Base-by-base conservation (phyloP, 2,329 filamentous ascomycete genomes). In the Xylaria sp. region DNA sequence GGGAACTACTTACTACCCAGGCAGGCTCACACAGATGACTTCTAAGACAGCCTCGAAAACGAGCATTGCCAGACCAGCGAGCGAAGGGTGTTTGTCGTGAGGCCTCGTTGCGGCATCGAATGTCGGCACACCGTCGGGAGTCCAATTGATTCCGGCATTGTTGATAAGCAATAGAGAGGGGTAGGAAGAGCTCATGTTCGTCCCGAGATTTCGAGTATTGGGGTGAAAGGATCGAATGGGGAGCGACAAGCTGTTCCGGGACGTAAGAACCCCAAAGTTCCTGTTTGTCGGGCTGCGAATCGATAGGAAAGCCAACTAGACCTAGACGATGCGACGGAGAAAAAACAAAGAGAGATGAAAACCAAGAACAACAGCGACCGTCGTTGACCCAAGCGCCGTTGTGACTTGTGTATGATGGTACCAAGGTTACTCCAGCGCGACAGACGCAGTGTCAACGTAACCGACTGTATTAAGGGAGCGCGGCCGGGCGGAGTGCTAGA, bases 21-120 rank as follows among this genome's bases (percentile, higher is more conserved):
- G 96, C 73, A 98, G 82, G 79, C 92, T 95, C 79, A 99, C 94
- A 78, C 94, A 98, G 58, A 99, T 76, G 5, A 78, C 76, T 56
- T 76, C 75, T 36, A 77, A 66, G 17, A 78, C 75, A 11, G 96
- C 96, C 82, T 97, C 94, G 76, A 97, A 97, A 73, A 98, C 94
- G 67, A 97, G 89, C 30, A 97, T 85, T 47, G 90, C 86, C 34
- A 97, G 85, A 75, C 94, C 86, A 65, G 83, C 84, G 71, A 93
- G 84, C 61, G 91, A 85, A 14, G 91, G 90, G 72, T 93, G 90
- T 19, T 85, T 81, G 3, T 85, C 82, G 72, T 86, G 83, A 11
- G 81, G 75, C 60, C 79, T 78, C 67, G 79, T 77, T 17, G 68
- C 32, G 17, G 42, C 36, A 21, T 63, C 51, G 50, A 79, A 73